A percentile compares a stretch with the other conserved stretches of the same genome.
These are phyloP conservation scores for Ricinus communis DNA, from an alignment of 345 rosid species.

Conservation along the genomic window DNA sequence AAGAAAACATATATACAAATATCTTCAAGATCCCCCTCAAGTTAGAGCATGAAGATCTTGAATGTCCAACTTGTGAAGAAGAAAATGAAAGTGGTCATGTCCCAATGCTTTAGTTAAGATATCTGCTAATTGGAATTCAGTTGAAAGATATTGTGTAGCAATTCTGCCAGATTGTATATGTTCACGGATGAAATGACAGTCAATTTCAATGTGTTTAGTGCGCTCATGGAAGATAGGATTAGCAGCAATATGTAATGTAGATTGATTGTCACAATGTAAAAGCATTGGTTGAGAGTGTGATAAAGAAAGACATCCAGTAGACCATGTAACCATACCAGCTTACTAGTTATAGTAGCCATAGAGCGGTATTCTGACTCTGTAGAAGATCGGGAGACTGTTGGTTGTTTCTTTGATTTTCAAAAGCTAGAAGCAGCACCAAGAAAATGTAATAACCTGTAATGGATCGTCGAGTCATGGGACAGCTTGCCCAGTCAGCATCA, in stretches of 20 bases:
- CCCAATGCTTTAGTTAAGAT: neutral
- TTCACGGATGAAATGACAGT: neutral
- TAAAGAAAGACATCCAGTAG: neutral
- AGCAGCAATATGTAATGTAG: neutral
- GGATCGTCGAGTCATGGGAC: too few species aligned
- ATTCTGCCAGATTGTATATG: neutral
- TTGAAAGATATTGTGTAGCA: too few species aligned
- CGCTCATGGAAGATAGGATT: neutral
- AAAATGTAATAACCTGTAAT: neutral
- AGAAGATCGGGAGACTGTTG: neutral
- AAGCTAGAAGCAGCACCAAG: neutral
- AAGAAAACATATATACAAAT: too few species aligned
- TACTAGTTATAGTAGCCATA: too few species aligned
- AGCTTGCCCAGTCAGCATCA: too few species aligned
- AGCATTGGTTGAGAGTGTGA: neutral
- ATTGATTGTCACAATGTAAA: too few species aligned
- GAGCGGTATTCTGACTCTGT: too few species aligned
- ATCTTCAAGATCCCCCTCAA: too few species aligned
- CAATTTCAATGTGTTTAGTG: neutral
- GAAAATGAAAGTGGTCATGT: neutral
- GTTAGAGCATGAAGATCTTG: too few species aligned
- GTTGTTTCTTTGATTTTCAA: neutral
- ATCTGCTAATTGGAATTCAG: neutral
- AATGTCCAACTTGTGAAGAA: too few species aligned
- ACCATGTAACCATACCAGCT: neutral